Conservation (phyloP, 1,139 yeast genomes). For the Pichia sp. region DNA sequence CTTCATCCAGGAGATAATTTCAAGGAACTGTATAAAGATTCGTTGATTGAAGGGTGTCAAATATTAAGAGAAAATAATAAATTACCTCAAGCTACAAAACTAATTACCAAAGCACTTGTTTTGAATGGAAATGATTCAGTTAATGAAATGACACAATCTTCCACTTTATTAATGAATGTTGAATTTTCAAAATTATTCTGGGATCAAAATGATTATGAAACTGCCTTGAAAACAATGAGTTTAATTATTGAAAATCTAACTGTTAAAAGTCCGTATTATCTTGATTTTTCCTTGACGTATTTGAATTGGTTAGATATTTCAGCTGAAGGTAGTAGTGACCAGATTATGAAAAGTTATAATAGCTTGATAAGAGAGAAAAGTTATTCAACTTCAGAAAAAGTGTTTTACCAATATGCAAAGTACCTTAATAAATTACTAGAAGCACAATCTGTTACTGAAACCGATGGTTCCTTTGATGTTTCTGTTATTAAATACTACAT, state of each 20-base stretch:
- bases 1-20: constrained; percentile 35
- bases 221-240: constrained; percentile 67
- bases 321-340: constrained; percentile 73
- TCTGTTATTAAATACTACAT: constrained; percentile 60
- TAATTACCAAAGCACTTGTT: constrained; percentile 62
- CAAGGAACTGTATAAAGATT: constrained; percentile 37
- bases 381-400: constrained; percentile 32
- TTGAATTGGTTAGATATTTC: constrained; percentile 88
- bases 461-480: constrained; percentile 59
- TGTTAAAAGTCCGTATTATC: constrained; percentile 26
- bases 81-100: constrained; percentile 66
- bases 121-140: constrained; percentile 27
- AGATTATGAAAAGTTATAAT: constrained; percentile 63
- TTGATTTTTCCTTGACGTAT: constrained; percentile 62
- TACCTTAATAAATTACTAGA: constrained; percentile 76
- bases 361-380: constrained; percentile 52
- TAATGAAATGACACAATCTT: constrained; percentile 12
- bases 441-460: constrained; percentile 31
- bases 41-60: constrained; percentile 55
- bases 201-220: constrained; percentile 85
- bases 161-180: constrained; percentile 47
- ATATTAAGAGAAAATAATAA: constrained; percentile 65
- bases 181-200: constrained; percentile 84
- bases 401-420: constrained; percentile 60
- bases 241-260: constrained; percentile 32